Conservation (phyloP, 2,329 filamentous ascomycete genomes). For the Aspergillus caelatus region DNA sequence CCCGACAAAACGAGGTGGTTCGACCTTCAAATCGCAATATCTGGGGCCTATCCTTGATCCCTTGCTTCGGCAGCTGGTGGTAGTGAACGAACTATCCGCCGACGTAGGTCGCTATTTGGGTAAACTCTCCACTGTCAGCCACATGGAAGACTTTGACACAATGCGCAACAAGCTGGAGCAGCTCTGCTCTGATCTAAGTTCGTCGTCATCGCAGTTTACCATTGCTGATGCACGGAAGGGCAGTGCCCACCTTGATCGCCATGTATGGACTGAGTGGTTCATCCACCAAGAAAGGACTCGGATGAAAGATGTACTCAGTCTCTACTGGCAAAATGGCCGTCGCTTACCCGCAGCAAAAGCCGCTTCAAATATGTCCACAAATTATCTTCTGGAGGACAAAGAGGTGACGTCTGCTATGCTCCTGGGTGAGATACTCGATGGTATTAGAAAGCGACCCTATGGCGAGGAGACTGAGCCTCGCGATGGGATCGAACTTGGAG, state of each 20-base stretch:
- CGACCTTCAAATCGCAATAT: conserved; percentile 62
- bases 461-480: conserved; percentile 46
- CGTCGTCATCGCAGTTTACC: conserved; percentile 42
- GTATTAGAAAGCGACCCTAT: conserved; percentile 57
- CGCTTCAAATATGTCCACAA: conserved; percentile 26
- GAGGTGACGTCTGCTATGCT: conserved; percentile 58
- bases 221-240: conserved; percentile 56
- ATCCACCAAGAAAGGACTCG: conserved; percentile 65
- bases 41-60: conserved; percentile 65
- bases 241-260: conserved; percentile 53
- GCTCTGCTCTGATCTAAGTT: conserved; percentile 45
- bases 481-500: conserved; percentile 49
- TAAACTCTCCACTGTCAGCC: conserved; percentile 55
- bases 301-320: conserved; percentile 54
- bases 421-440: conserved; percentile 62
- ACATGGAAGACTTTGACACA: conserved; percentile 58
- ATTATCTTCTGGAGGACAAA: conserved; percentile 38
- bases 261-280: conserved; percentile 66
- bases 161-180: conserved; percentile 47
- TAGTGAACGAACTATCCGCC: conserved; percentile 61
- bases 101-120: conserved; percentile 59
- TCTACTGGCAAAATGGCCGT: conserved; percentile 46
- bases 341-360: conserved; percentile 35
- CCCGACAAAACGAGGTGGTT: conserved; percentile 60
- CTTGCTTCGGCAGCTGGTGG: conserved; percentile 60